Evolutionary conservation across 2,329 filamentous ascomycete species (phyloP).

Genomic region (Colletotrichum truncatum): DNA sequence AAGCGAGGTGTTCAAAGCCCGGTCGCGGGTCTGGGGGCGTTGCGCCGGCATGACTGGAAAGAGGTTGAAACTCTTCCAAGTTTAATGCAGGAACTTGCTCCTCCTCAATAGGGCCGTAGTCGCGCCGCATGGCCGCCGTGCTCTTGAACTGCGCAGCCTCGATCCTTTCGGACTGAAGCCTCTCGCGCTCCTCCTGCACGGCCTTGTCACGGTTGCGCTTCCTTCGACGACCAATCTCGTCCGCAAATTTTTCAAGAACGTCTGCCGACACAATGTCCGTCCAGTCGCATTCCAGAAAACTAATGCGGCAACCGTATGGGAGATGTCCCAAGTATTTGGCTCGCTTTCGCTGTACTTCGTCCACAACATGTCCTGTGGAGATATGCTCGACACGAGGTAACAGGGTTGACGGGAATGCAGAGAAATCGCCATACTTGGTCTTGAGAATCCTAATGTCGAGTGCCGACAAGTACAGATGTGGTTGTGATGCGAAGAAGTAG

Average conservation of each 20-base stretch:
- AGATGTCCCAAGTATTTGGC: conserved; percentile 89
- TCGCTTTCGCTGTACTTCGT: conserved; percentile 83
- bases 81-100: conserved; percentile 54
- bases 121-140: conserved; percentile 49
- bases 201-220: conserved; percentile 86
- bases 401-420: conserved; percentile 84
- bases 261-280: conserved; percentile 84
- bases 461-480: conserved; percentile 89
- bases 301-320: conserved; percentile 90
- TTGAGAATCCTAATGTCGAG: conserved; percentile 94
- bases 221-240: conserved; percentile 79
- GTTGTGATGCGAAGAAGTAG: conserved; percentile 87
- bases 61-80: conserved; percentile 72
- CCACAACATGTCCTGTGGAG: conserved; percentile 86
- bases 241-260: conserved; percentile 78
- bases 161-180: conserved; percentile 81
- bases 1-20: conserved; percentile 75
- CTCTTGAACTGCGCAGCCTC: conserved; percentile 76
- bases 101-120: conserved; percentile 50
- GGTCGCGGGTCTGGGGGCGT: conserved; percentile 66
- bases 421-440: conserved; percentile 85
- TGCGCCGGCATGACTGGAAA: conserved; percentile 59
- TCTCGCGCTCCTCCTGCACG: conserved; percentile 84
- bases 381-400: conserved; percentile 89
- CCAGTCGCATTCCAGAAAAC: conserved; percentile 94